Conservation (phyloP, 2,329 filamentous ascomycete species). For the Neoscytalidium dimidiatum region DNA sequence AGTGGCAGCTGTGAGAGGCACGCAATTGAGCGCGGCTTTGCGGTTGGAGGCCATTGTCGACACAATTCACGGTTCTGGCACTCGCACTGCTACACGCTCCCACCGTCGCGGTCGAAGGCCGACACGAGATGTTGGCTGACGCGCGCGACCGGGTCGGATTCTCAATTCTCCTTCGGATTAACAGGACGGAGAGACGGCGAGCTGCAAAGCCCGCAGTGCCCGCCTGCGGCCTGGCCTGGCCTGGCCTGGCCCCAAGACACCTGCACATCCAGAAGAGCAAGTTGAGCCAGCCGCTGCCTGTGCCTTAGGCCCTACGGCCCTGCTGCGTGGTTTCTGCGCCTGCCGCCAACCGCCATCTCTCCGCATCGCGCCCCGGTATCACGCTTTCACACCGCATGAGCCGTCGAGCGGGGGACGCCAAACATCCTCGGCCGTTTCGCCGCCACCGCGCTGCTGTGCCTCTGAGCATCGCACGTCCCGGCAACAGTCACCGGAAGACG, state of each 20-base stretch:
- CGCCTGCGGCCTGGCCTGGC: neutral
- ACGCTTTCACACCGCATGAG: neutral
- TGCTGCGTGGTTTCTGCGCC: slow-evolving; percentile 5
- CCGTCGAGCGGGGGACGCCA: neutral
- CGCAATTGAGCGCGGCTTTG: neutral
- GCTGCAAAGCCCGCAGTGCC: neutral
- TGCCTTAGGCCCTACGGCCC: no score
- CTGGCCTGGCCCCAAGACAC: no score
- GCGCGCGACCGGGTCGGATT: slow-evolving; percentile 14
- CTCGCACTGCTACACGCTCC: slow-evolving; percentile 5
- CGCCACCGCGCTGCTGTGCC: neutral
- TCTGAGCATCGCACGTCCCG: no score
- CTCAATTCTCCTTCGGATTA: slow-evolving; percentile 16
- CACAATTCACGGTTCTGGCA: neutral
- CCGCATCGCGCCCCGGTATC: neutral
- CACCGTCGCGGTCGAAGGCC: slow-evolving; percentile 2
- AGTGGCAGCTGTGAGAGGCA: slow-evolving; percentile 13
- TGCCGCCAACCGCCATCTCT: neutral
- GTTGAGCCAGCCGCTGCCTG: no score
- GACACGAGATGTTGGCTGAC: slow-evolving; percentile 16
- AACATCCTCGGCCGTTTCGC: neutral
- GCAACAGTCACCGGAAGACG: no score
- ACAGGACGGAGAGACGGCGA: neutral
- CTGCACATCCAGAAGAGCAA: no score
- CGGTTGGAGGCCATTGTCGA: slow-evolving; percentile 1